Evolutionary conservation across 2,329 filamentous ascomycete species (phyloP), one percentile per base, ranked within the genome.

Genomic region (Talaromyces islandicus): DNA sequence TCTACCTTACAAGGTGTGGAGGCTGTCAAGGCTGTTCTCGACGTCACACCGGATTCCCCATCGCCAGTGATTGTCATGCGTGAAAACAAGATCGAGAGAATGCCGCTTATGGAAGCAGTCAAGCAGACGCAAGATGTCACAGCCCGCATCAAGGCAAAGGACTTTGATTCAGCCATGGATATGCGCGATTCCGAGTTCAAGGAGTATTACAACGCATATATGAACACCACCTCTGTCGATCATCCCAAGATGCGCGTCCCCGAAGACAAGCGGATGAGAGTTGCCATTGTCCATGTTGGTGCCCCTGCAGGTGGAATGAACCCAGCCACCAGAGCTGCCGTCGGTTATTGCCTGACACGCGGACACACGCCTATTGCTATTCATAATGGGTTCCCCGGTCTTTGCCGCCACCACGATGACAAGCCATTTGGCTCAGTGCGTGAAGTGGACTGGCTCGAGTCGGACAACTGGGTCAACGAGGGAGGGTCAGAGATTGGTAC

Each of bases 291-390:
- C 76, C 95, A 97, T 69, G 92, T 97, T 25, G 94, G 94, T 69
- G 94, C 94, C 12, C 94, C 94, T 7, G 94, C 94, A 30, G 94
- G 94, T 75, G 94, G 94, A 69, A 97, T 99, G 90, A 99, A 99
- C 76, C 92, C 93, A 29, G 94, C 94, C 48, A 94, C 95, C 21
- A 87, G 94, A 66, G 93, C 91, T 30, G 93, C 91, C 14, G 92
- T 97, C 19, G 91, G 92, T 32, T 97, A 97, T 80, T 97, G 92
- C 73, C 76, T 96, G 60, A 89, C 90, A 51, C 86, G 92, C 61
- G 94, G 94, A n/a, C 94, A 99, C 74, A 91, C 91, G 57, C 90
- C 94, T 4, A 75, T 97, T 68, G 93, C 91, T 19, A 92, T 99
- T 59, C 90, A 97, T 78, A 99, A 99, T 69, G 94, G 94, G 27